Conservation (phyloP, 345 rosid species). For the Cardamine occulta region DNA sequence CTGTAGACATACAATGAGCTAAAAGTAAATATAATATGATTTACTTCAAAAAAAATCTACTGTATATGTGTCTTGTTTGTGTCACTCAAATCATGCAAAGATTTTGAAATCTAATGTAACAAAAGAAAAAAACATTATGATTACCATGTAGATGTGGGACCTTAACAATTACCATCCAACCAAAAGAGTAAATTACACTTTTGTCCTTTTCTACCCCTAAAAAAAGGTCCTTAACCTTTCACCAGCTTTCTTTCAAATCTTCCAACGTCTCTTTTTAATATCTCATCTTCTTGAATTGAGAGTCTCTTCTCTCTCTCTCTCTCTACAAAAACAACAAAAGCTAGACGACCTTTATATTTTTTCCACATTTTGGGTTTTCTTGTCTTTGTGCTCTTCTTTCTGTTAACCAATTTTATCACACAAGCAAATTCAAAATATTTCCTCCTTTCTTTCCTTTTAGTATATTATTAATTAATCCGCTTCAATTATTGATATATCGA, state of each 20-base stretch:
- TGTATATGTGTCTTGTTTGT: background rate
- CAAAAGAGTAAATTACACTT: conserved; percentile 33
- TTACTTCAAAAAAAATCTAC: background rate
- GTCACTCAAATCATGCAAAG: conserved; percentile 20
- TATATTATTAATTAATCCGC: background rate
- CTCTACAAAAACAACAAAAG: conserved; percentile 14
- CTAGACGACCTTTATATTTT: conserved; percentile 17
- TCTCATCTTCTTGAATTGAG: conserved; percentile 27
- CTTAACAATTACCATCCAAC: conserved; percentile 30
- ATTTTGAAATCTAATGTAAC: conserved; percentile 24
- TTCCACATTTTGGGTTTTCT: conserved; percentile 36
- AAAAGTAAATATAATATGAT: background rate
- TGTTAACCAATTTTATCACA: conserved; percentile 10
- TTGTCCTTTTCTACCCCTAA: conserved; percentile 39
- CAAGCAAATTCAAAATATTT: background rate
- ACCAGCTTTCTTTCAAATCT: conserved; percentile 46
- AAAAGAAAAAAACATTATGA: conserved; percentile 20
- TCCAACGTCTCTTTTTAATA: conserved; percentile 33
- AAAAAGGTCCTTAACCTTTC: conserved; percentile 1
- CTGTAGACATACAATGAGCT: background rate
- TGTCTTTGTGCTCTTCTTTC: conserved; percentile 36
- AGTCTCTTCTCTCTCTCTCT: conserved; percentile 18
- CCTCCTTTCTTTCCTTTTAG: background rate
- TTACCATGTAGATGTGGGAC: conserved; percentile 23
- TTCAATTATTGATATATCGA: background rate